These are phyloP conservation scores for Quercus tomentella DNA, from an alignment of 331 rosid species.

Conservation along the genomic window DNA sequence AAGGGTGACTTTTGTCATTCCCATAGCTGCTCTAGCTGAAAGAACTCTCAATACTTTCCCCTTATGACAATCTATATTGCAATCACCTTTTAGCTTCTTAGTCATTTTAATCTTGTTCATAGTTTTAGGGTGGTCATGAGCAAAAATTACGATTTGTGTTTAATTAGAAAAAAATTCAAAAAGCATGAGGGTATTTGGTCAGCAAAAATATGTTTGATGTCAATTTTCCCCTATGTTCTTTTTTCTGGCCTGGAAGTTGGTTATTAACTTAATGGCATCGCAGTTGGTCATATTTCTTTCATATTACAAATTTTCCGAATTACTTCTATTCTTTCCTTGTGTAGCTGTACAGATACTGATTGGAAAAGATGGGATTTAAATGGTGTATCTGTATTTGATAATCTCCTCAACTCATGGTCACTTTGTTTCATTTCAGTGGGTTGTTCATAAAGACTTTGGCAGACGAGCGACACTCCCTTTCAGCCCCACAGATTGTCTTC, in stretches of 20 bases:
- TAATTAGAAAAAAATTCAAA: too few relatives aligned
- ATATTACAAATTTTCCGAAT: not conserved
- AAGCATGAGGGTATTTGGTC: not conserved
- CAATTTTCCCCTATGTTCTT: too few relatives aligned
- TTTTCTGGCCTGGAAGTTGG: not conserved
- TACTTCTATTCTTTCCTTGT: not conserved
- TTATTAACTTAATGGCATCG: not conserved
- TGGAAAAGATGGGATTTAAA: slow-evolving; percentile 10
- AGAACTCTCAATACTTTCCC: not conserved
- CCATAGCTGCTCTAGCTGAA: not conserved
- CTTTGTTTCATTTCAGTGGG: slow-evolving; percentile 54
- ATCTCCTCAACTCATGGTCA: not conserved
- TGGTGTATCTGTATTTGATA: too few relatives aligned
- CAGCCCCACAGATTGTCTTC: slow-evolving; percentile 56
- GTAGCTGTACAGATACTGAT: not conserved
- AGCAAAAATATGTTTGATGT: not conserved
- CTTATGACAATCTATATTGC: not conserved
- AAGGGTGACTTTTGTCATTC: not conserved
- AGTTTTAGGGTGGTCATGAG: not conserved
- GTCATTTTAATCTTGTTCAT: not conserved
- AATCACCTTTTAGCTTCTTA: not conserved
- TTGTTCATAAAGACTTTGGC: slow-evolving; percentile 71
- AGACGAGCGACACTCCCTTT: slow-evolving; percentile 37
- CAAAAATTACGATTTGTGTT: not conserved
- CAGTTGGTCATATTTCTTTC: not conserved